phyloP scores from a whole-genome alignment of 2,329 filamentous ascomycete genomes.

The Alternaria sp. region DNA sequence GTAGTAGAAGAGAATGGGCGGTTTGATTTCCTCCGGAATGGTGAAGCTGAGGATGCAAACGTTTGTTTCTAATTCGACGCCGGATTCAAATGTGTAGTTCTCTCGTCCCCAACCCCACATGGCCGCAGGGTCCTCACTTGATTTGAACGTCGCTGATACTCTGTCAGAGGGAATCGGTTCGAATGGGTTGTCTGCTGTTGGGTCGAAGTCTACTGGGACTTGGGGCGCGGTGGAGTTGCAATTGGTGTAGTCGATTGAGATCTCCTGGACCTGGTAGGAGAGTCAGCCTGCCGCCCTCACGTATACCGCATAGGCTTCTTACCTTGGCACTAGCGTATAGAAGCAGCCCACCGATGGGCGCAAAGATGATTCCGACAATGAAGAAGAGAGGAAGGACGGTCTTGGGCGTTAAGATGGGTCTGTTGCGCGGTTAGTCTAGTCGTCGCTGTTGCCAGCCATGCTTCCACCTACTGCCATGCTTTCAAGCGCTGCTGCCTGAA shows the following conservation, averaged over 20 bases:
- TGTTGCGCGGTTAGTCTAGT: slow-evolving; percentile 57
- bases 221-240: slow-evolving; percentile 69
- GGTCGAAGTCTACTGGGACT: slow-evolving; percentile 28
- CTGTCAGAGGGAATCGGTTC: slow-evolving; percentile 64
- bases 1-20: slow-evolving; percentile 93
- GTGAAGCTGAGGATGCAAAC: slow-evolving; percentile 79
- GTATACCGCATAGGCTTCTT: slow-evolving; percentile 36
- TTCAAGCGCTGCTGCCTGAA: slow-evolving; percentile 97
- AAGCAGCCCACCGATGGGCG: slow-evolving; percentile 86
- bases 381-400: slow-evolving; percentile 93
- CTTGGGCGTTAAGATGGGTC: slow-evolving; percentile 93
- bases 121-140: slow-evolving; percentile 47
- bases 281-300: slow-evolving; percentile 22
- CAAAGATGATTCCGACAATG: slow-evolving; percentile 87
- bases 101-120: slow-evolving; percentile 47
- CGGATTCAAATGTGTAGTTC: slow-evolving; percentile 49
- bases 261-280: slow-evolving; percentile 77
- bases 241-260: slow-evolving; percentile 87
- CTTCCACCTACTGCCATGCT: slow-evolving; percentile 87
- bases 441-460: neutral
- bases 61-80: slow-evolving; percentile 47
- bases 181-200: slow-evolving; percentile 46
- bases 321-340: slow-evolving; percentile 86
- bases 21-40: slow-evolving; percentile 78
- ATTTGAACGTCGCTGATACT: slow-evolving; percentile 77